These are phyloP conservation scores for Aspergillus aculeatinus DNA, from an alignment of 2,329 filamentous ascomycete species.

Conservation along the genomic window DNA sequence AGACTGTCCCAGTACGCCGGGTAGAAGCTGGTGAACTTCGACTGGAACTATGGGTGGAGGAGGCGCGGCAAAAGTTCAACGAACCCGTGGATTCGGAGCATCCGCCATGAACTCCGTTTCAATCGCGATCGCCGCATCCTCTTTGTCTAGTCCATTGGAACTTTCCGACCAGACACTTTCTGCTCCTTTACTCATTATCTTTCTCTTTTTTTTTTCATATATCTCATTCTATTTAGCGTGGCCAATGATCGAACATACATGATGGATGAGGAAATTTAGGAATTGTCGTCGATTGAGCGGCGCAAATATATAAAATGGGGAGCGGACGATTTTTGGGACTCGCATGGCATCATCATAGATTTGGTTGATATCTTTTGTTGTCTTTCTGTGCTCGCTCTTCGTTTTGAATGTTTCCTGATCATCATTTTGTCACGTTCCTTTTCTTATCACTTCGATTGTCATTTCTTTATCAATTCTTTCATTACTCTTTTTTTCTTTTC, in stretches of 20 bases:
- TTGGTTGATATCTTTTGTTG: slow-evolving; percentile 36
- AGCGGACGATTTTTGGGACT: slow-evolving; percentile 39
- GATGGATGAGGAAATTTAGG: slow-evolving; percentile 38
- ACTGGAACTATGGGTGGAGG: slow-evolving; percentile 70
- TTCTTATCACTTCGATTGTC: slow-evolving; percentile 17
- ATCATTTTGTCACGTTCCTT: slow-evolving; percentile 19
- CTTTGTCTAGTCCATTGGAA: slow-evolving; percentile 16
- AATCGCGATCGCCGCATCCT: slow-evolving; percentile 10
- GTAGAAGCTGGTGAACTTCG: slow-evolving; percentile 65
- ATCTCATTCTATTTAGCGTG: slow-evolving; percentile 42
- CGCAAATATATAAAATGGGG: slow-evolving; percentile 41
- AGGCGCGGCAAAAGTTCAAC: slow-evolving; percentile 56
- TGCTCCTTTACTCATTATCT: slow-evolving; percentile 19
- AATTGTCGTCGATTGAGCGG: slow-evolving; percentile 36
- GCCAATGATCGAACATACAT: slow-evolving; percentile 44
- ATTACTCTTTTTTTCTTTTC: slow-evolving; percentile 17
- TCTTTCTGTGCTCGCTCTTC: slow-evolving; percentile 15
- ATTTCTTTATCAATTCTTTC: slow-evolving; percentile 19
- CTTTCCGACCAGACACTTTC: slow-evolving; percentile 15
- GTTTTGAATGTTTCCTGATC: slow-evolving; percentile 12
- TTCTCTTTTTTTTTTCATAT: slow-evolving; percentile 19
- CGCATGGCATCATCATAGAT: slow-evolving; percentile 42
- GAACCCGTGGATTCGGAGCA: slow-evolving; percentile 42
- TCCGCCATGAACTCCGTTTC: slow-evolving; percentile 30
- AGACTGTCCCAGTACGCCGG: slow-evolving; percentile 60